Evolutionary conservation across 345 rosid species (phyloP).

Genomic region (Citrus reticulata): DNA sequence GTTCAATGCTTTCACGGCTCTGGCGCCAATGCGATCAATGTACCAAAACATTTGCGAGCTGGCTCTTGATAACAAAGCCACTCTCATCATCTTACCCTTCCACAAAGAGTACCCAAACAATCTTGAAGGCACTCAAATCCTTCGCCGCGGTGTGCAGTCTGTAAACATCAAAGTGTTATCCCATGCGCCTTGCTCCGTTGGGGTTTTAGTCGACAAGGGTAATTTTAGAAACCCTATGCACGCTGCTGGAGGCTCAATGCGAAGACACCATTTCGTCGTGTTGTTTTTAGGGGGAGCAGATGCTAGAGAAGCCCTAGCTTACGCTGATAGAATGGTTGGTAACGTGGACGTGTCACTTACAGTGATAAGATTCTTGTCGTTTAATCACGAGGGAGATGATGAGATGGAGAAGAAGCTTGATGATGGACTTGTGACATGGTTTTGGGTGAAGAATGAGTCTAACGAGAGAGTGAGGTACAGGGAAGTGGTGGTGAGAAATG

Average conservation of each 20-base stretch:
- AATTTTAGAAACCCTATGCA: slow-evolving; percentile 15
- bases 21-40: slow-evolving; percentile 57
- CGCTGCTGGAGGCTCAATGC: not conserved
- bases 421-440: slow-evolving; percentile 72
- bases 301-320: slow-evolving; percentile 60
- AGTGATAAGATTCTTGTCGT: slow-evolving; percentile 52
- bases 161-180: slow-evolving; percentile 40
- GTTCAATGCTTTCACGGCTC: slow-evolving; percentile 40
- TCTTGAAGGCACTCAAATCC: slow-evolving; percentile 24
- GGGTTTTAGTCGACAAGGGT: slow-evolving; percentile 54
- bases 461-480: slow-evolving; percentile 52
- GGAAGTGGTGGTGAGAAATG: slow-evolving; percentile 61
- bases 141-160: slow-evolving; percentile 20
- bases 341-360: slow-evolving; percentile 43
- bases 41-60: slow-evolving; percentile 69
- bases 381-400: slow-evolving; percentile 46
- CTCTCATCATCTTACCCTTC: slow-evolving; percentile 61
- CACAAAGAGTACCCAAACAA: slow-evolving; percentile 28
- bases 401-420: slow-evolving; percentile 71
- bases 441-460: slow-evolving; percentile 65
- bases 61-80: slow-evolving; percentile 43
- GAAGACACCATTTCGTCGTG: slow-evolving; percentile 26
- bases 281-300: slow-evolving; percentile 82
- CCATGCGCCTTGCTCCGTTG: slow-evolving; percentile 78
- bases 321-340: slow-evolving; percentile 48